Conservation (phyloP, 1,284 basidiomycete genomes). For the Omphalotus olearius region DNA sequence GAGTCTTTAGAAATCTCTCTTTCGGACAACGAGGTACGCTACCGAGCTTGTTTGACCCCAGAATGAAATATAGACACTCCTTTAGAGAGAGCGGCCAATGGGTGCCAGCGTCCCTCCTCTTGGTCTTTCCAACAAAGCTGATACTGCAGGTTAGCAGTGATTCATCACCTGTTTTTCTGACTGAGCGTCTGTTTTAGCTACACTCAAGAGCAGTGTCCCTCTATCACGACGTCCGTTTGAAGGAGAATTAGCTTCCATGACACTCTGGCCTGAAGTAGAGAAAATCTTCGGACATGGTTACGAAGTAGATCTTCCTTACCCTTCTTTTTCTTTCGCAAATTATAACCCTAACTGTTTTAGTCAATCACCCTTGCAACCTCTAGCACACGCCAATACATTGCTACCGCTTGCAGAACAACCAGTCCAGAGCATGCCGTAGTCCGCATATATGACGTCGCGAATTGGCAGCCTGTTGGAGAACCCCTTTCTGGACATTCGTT, state of each 20-base stretch:
- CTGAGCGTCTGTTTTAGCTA: background rate
- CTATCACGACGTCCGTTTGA: slow-evolving; percentile 67
- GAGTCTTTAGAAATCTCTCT: slow-evolving; percentile 48
- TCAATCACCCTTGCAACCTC: slow-evolving; percentile 78
- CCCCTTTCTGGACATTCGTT: slow-evolving; percentile 82
- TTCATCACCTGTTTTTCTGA: background rate
- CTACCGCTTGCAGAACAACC: slow-evolving; percentile 89
- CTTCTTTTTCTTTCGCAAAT: slow-evolving; percentile 8
- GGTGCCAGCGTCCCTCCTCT: slow-evolving; percentile 36
- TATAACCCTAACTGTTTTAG: slow-evolving; percentile 31
- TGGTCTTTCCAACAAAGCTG: slow-evolving; percentile 40
- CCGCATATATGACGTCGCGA: slow-evolving; percentile 73
- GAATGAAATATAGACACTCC: background rate
- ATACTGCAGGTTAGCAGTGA: slow-evolving; percentile 44
- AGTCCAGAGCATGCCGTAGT: slow-evolving; percentile 87
- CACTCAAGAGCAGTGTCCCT: slow-evolving; percentile 11
- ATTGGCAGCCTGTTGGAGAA: slow-evolving; percentile 66
- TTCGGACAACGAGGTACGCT: slow-evolving; percentile 40
- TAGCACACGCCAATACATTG: slow-evolving; percentile 66
- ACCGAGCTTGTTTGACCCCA: background rate
- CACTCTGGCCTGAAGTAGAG: slow-evolving; percentile 96
- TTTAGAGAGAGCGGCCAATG: slow-evolving; percentile 27
- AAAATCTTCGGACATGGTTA: slow-evolving; percentile 99
- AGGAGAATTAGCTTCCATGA: slow-evolving; percentile 77
- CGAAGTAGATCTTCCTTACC: slow-evolving; percentile 56